Evolutionary conservation across 1,284 basidiomycete genomes (phyloP), one percentile per base, ranked within the genome.

Genomic region (Trichosporon asahii): DNA sequence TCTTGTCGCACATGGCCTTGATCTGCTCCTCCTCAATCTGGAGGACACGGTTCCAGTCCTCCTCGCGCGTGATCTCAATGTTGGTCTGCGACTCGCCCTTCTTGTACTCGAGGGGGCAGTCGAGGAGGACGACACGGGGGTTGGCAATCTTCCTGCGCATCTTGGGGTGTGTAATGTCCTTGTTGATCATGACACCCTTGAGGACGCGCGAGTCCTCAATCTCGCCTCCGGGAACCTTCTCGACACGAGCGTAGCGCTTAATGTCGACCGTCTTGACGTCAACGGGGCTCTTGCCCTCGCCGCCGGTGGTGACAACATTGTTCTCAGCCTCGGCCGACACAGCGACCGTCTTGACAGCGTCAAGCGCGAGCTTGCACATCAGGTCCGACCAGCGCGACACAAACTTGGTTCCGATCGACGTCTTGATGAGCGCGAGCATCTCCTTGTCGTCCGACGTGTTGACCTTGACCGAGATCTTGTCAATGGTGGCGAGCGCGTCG

Each of bases 71-170:
- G 77, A 99, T 95, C 85, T 99, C 96, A 86, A 99, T 99, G 84
- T 98, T 98, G 73, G 97, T 99, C 85, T 99, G 96, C 73, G 88
- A 90, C 86, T 99, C 97, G 60, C 96, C 96, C 87, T 98, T 99
- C 86, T 98, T 99, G 87, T 99, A 98, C 85, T 99, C 97, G 69
- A 98, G 85, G 18, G 96, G 94, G 84, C 95, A 99, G 84, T 99
- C 96, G 68, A 99, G 87, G 64, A 99, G 85, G 35, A 98, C 86
- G 72, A 98, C 92, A 25, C 95, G 86, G 5, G 96, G 97, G 77
- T 94, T 93, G 75, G 88, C 88, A 82, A 98, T 99, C 76, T 94
- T 86, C 72, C 96, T 85, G 71, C 95, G 87, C 96, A 98, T 99
- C 80, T 94, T 92, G 29, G 96, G 95, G 84, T 99, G 97, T 0